Evolutionary conservation across 192 early-diverging fungal species (phyloP).

Genomic region (Podila epicladia): DNA sequence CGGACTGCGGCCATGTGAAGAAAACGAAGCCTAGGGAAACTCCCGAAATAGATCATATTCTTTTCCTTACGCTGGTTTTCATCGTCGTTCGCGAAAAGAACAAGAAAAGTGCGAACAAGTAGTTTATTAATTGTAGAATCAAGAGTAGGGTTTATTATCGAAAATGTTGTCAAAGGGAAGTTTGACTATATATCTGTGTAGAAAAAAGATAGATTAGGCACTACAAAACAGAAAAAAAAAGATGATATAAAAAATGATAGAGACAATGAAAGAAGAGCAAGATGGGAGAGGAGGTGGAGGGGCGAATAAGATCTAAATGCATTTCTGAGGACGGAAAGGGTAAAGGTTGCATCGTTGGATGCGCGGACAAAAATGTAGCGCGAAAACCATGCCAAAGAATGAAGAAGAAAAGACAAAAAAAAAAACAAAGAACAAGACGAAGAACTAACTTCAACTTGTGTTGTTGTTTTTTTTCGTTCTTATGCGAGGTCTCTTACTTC

Average conservation of each 20-base stretch:
- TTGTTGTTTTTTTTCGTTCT: too few relatives aligned
- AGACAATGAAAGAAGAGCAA: not conserved
- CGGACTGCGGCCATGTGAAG: slow-evolving; percentile 27
- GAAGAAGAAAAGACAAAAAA: not conserved
- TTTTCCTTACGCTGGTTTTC: not conserved
- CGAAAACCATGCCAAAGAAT: too few relatives aligned
- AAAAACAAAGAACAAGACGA: too few relatives aligned
- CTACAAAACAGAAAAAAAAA: too few relatives aligned
- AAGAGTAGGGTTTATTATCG: too few relatives aligned
- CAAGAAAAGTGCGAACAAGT: not conserved
- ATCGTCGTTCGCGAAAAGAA: not conserved
- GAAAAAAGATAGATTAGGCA: too few relatives aligned
- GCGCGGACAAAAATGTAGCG: too few relatives aligned
- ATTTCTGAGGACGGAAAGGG: not conserved
- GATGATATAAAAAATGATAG: not conserved
- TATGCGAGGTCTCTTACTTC: slow-evolving; percentile 1
- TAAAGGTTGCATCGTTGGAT: too few relatives aligned
- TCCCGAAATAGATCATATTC: not conserved
- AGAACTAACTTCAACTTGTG: too few relatives aligned
- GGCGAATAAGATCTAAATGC: not conserved
- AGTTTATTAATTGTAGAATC: too few relatives aligned
- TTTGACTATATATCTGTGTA: too few relatives aligned
- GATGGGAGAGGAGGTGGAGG: not conserved
- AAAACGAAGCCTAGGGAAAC: not conserved
- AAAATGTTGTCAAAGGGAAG: too few relatives aligned